Conservation (phyloP, 1,284 basidiomycete genomes). For the Trametes pubescens region DNA sequence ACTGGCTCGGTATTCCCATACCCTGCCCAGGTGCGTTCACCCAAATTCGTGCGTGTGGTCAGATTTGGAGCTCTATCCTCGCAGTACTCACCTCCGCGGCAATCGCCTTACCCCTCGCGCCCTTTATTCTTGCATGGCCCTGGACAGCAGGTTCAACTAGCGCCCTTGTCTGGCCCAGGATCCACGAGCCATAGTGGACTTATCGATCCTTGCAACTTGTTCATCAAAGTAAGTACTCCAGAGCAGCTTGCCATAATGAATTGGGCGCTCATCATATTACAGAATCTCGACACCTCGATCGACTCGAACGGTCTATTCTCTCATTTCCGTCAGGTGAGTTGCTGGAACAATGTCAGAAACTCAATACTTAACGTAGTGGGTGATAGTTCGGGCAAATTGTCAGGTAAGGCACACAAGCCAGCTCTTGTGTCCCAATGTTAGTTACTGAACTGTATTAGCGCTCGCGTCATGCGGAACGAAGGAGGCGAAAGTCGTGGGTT, state of each 20-base stretch:
- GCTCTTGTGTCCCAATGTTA: neutral
- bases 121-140: conserved; percentile 81
- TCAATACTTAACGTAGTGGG: neutral
- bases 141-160: conserved; percentile 88
- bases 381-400: conserved; percentile 84
- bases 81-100: conserved; percentile 70
- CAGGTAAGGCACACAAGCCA: conserved; percentile 58
- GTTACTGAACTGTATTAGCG: conserved; percentile 54
- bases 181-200: conserved; percentile 83
- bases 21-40: conserved; percentile 53
- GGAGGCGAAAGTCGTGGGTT: conserved; percentile 87
- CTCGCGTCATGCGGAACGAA: conserved; percentile 94
- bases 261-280: conserved; percentile 12
- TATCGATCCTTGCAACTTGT: conserved; percentile 92
- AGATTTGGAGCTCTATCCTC: conserved; percentile 15
- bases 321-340: conserved; percentile 78
- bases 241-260: neutral
- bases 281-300: conserved; percentile 88
- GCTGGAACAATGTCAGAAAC: conserved; percentile 6
- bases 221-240: conserved; percentile 72
- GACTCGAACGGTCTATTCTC: conserved; percentile 84
- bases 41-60: conserved; percentile 12
- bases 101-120: conserved; percentile 49
- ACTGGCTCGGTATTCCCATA: conserved; percentile 64
- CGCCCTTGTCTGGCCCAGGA: conserved; percentile 75